These are phyloP conservation scores for Coemansia sp. DNA, from an alignment of 192 early-diverging fungal genomes.

Conservation along the genomic window DNA sequence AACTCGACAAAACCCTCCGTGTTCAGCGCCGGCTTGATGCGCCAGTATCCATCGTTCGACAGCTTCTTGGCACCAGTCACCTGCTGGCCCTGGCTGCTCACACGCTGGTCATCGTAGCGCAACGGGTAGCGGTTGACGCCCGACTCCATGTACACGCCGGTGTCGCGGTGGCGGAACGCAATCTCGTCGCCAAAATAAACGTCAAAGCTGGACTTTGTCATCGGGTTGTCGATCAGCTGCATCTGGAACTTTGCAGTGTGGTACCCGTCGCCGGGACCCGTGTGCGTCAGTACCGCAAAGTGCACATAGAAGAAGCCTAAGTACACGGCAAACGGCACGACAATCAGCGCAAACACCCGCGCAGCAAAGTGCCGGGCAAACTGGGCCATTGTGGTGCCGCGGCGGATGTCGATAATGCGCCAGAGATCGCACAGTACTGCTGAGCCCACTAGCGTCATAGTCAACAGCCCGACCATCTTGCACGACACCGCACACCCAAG, in stretches of 20 bases:
- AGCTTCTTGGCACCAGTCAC: constrained; percentile 63
- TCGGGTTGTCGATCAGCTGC: constrained; percentile 75
- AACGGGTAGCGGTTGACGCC: constrained; percentile 75
- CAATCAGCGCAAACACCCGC: constrained; percentile 81
- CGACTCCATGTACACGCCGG: constrained; percentile 76
- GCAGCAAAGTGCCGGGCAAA: constrained; percentile 83
- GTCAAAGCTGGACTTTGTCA: constrained; percentile 62
- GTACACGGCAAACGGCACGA: constrained; percentile 77
- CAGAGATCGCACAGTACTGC: constrained; percentile 86
- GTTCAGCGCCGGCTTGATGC: constrained; percentile 49
- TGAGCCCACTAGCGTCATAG: constrained; percentile 76
- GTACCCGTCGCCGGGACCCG: constrained; percentile 92
- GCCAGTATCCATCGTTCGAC: constrained; percentile 66
- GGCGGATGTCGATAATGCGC: constrained; percentile 81
- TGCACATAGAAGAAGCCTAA: constrained; percentile 91
- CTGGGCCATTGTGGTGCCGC: constrained; percentile 65
- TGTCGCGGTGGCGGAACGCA: constrained; percentile 72
- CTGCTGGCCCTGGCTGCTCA: constrained; percentile 84
- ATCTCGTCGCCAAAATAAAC: constrained; percentile 80
- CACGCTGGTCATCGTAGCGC: constrained; percentile 84
- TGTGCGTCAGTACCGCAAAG: constrained; percentile 81
- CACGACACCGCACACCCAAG: constrained; percentile 70
- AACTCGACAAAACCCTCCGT: constrained; percentile 19
- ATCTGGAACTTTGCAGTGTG: constrained; percentile 90
- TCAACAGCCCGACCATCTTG: constrained; percentile 95